Base-by-base conservation (phyloP, 306 rosid genomes). In the Fragaria vesca region DNA sequence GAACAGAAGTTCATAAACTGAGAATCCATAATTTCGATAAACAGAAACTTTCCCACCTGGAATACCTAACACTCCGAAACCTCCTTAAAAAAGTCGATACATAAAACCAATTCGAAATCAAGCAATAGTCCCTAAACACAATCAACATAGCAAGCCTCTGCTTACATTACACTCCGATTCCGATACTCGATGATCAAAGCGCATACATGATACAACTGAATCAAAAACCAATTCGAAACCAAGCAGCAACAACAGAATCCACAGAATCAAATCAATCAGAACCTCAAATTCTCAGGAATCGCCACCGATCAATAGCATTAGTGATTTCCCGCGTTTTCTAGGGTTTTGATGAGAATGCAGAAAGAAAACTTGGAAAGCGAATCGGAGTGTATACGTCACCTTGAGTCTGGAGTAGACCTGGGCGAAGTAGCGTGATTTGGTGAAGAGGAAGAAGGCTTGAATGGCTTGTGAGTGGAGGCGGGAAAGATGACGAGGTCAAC, bases 401-500 rank as follows among this genome's bases (percentile, higher is more conserved):
- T 65, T 12, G 26, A 20, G 42, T 8, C 5, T 18, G 1, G 74
- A 52, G 24, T 28, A 30, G 21, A 69, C 7, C 11, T 12, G 24
- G 24, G 20, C 61, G 26, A 4, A 60, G 66, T 10, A 21, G 65
- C 6, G 32, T 42, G 45, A 6, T 6, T 42, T 42, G 45, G 47
- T 43, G 47, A 43, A 43, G 47, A 8, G 12, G 12, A 43, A 43
- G 47, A 43, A 43, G 47, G 47, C 47, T 43, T 42, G 13, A 12
- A 47, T 47, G 52, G 54, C 18, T 16, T 50, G 26, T 50, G 75
- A 71, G 30, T 28, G 61, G 74, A 3, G 66, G 77, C 52, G 67
- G 77, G 77, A 55, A 73, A 73, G 42, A 72, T 21, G 38, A 57
- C 12, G n/a, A 71, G 38, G 68, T 57, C 52, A 7, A 32, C n/a